These are phyloP conservation scores for Paraphaeosphaeria sporulosa DNA, from an alignment of 2,329 filamentous ascomycete species.

Conservation along the genomic window DNA sequence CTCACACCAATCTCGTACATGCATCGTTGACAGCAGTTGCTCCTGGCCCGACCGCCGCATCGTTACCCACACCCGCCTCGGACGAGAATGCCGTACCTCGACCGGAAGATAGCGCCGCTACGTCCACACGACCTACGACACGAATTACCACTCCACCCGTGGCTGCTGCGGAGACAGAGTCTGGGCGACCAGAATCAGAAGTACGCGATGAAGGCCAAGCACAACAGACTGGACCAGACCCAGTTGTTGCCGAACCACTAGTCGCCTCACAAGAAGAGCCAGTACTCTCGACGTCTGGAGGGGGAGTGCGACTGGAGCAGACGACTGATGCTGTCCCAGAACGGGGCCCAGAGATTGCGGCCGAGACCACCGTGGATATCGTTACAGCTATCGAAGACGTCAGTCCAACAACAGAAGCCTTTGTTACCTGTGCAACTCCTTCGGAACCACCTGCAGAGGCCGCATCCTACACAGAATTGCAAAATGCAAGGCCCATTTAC, in stretches of 20 bases:
- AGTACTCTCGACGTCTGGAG: not conserved
- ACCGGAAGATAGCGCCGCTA: not conserved
- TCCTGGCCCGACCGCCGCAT: not conserved
- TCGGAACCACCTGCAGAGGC: not conserved
- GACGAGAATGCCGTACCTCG: not conserved
- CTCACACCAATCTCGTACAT: slow-evolving; percentile 10
- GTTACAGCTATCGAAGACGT: not conserved
- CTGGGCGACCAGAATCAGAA: slow-evolving; percentile 27
- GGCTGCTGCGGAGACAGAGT: slow-evolving; percentile 20
- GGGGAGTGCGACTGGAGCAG: not conserved
- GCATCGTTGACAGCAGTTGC: not conserved
- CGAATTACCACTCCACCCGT: slow-evolving; percentile 11
- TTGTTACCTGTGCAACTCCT: not conserved
- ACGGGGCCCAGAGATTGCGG: not conserved
- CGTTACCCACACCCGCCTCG: not conserved
- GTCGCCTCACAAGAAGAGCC: not conserved
- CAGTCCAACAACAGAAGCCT: not conserved
- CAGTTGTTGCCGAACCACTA: not conserved
- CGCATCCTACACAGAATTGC: not conserved
- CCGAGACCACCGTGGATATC: not conserved
- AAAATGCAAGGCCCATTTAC: not conserved
- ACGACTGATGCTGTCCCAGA: not conserved
- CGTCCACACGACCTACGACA: not conserved
- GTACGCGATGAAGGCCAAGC: slow-evolving; percentile 8
- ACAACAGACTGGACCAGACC: not conserved